These are phyloP conservation scores for Colletotrichum abscissum DNA, from an alignment of 2,329 filamentous ascomycete species.

Conservation along the genomic window DNA sequence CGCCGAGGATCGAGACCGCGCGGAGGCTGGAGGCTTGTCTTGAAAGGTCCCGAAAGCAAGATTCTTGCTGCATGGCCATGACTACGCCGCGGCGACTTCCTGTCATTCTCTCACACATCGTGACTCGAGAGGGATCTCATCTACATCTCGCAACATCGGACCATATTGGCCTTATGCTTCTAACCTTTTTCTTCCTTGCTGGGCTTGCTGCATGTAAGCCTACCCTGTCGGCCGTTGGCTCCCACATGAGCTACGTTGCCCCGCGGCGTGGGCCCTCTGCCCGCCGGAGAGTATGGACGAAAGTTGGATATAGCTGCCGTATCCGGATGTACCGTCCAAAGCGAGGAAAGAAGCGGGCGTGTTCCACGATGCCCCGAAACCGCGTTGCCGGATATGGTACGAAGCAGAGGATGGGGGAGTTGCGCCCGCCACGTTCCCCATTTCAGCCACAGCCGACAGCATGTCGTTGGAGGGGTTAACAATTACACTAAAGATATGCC, in stretches of 20 bases:
- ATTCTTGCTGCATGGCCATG: conserved; percentile 10
- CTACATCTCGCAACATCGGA: background rate
- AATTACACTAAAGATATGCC: background rate
- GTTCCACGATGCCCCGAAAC: background rate
- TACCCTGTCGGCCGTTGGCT: conserved; percentile 10
- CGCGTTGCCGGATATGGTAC: conserved; percentile 14
- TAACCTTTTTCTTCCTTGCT: background rate
- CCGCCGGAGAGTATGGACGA: background rate
- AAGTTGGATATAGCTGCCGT: background rate
- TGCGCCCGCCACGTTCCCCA: background rate
- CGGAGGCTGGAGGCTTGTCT: background rate
- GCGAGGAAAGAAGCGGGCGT: conserved; percentile 4
- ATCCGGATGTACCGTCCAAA: conserved; percentile 8
- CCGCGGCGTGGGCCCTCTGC: background rate
- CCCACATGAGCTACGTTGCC: conserved; percentile 13
- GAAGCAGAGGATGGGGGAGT: background rate
- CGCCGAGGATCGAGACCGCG: conserved; percentile 16
- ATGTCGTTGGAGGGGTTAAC: background rate
- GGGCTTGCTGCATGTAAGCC: background rate
- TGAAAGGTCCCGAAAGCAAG: background rate
- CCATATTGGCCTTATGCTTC: background rate
- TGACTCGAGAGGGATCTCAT: background rate
- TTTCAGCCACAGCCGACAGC: background rate
- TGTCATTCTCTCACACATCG: background rate
- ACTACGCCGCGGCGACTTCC: background rate